Conservation (phyloP, 768 basidiomycete genomes). For the Termitomyces sp. region DNA sequence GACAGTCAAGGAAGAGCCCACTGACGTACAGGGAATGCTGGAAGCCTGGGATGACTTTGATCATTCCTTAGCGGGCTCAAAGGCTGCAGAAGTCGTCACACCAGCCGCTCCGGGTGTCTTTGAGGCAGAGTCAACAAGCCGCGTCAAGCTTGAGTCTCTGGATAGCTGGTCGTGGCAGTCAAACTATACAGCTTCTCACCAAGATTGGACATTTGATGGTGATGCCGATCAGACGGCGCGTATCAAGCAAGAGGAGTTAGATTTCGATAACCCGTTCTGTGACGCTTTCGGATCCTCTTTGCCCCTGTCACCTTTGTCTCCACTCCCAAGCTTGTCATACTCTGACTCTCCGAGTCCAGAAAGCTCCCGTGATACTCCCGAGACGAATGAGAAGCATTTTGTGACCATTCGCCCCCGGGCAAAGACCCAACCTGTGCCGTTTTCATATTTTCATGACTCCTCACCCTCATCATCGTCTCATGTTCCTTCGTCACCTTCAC, state of each 20-base stretch:
- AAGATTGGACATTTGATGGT: conserved; percentile 22
- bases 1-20: conserved; percentile 54
- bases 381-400: conserved; percentile 11
- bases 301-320: conserved; percentile 23
- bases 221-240: conserved; percentile 24
- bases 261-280: conserved; percentile 29
- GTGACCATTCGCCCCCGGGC: conserved; percentile 32
- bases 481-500: conserved; percentile 12
- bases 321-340: conserved; percentile 21
- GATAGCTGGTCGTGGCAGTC: conserved; percentile 43
- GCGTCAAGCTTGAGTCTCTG: conserved; percentile 39
- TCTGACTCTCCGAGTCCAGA: conserved; percentile 20
- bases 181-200: conserved; percentile 15
- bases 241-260: conserved; percentile 46
- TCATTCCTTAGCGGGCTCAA: conserved; percentile 32
- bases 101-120: conserved; percentile 27
- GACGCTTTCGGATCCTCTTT: conserved; percentile 21
- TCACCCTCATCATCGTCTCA: conserved; percentile 5
- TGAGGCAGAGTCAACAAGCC: conserved; percentile 21
- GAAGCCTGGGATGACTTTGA: conserved; percentile 71
- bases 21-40: conserved; percentile 58
- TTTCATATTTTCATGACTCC: conserved; percentile 16
- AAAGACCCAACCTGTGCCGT: conserved; percentile 27
- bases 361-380: conserved; percentile 5
- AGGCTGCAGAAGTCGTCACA: conserved; percentile 37